Evolutionary conservation across 169 alveolate species (phyloP), one percentile per base, ranked within the genome.

Genomic region (Cryptosporidium muris): DNA sequence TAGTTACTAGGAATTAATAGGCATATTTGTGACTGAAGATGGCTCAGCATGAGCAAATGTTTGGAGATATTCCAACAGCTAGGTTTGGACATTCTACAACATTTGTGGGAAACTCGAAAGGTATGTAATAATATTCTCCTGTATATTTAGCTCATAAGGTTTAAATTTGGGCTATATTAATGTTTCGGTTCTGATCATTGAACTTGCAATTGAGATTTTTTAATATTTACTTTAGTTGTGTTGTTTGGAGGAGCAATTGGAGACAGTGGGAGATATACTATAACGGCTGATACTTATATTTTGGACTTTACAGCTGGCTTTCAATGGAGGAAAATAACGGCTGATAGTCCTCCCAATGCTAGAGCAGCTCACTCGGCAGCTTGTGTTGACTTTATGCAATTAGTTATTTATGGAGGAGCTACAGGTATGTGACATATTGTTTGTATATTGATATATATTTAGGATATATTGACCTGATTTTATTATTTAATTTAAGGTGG

Each of bases 341-440:
- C 97, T 37, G 95, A 92, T 80, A 92, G 92, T 49, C 92, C 98
- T 12, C 99, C 99, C 37, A 91, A 97, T 60, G 98, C 99, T 11
- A 91, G 99, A 63, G 99, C 99, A 14, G 99, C 99, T 4, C 99
- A 98, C 89, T 97, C 99, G n/a, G 97, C 98, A 14, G 97, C 99
- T n/a, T 93, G 99, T 80, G 99, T 97, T 5, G 99, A 98, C 80
- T 89, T 92, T 64, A 81, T 92, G 81, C 98, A 98, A 85, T 91
- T 97, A 66, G 99, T 97, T 5, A 92, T 97, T 62, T 97, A 96
- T 89, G 99, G 99, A 14, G 99, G 99, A 4, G 99, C 99, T 42
- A 97, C 99, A 16, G 99, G 99, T 74, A 58, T 25, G 85, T 56
- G 42, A n/a, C 14, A 34, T 14, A 49, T n/a, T 49, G 11, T 1